Conservation (phyloP, 768 basidiomycete genomes). For the Floccularia luteovirens region DNA sequence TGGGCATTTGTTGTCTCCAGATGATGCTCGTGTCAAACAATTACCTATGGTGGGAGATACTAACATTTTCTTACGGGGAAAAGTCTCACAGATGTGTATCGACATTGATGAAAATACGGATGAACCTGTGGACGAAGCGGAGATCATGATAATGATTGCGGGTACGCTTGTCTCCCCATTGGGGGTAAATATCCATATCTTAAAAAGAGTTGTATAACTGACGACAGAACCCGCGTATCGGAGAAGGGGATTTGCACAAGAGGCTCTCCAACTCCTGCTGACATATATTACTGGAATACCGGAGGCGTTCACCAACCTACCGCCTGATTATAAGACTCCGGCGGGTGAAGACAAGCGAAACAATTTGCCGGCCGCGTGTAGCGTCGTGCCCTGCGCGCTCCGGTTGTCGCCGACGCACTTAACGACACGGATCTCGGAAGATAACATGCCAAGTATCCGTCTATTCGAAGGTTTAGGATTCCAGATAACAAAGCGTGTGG, state of each 20-base stretch:
- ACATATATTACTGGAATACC: slow-evolving; percentile 54
- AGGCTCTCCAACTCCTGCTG: slow-evolving; percentile 60
- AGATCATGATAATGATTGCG: slow-evolving; percentile 92
- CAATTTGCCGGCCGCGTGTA: no score
- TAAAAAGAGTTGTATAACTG: background rate
- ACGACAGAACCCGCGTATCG: slow-evolving; percentile 57
- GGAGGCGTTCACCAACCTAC: slow-evolving; percentile 12
- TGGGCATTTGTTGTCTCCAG: slow-evolving; percentile 13
- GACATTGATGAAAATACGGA: slow-evolving; percentile 15
- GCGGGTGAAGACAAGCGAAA: slow-evolving; percentile 11
- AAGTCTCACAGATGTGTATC: slow-evolving; percentile 11
- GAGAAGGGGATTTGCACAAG: slow-evolving; percentile 56
- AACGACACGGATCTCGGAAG: slow-evolving; percentile 63
- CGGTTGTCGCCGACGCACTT: slow-evolving; percentile 38
- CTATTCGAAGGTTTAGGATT: slow-evolving; percentile 81
- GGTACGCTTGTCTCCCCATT: slow-evolving; percentile 30
- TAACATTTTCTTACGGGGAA: slow-evolving; percentile 77
- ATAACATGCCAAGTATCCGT: slow-evolving; percentile 60
- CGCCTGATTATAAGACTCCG: background rate
- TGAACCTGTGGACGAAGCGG: slow-evolving; percentile 54
- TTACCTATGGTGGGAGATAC: slow-evolving; percentile 86
- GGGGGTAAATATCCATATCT: background rate
- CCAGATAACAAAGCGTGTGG: slow-evolving; percentile 50
- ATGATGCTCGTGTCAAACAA: slow-evolving; percentile 22
- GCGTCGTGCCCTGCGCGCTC: no score